Conservation (phyloP, 1,139 yeast genomes). For the Pichiaceae sp. region DNA sequence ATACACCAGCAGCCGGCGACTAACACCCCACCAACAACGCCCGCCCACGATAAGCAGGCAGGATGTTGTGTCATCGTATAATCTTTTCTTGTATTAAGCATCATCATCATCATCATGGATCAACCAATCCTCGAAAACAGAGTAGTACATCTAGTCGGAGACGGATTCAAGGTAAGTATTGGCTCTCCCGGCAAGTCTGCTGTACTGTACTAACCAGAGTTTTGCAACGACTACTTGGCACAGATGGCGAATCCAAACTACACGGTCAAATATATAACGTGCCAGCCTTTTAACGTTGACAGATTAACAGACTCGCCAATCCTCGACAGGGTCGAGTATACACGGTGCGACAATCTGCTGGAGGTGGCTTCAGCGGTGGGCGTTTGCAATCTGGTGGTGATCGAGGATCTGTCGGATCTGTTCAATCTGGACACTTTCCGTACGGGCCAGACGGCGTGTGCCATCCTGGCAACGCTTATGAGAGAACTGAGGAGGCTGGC, state of each 20-base stretch:
- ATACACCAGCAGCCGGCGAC: no score
- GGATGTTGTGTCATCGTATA: conserved; percentile 14
- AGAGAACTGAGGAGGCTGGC: conserved; percentile 16
- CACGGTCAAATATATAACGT: no score
- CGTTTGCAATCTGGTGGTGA: conserved; percentile 6
- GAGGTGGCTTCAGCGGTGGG: conserved; percentile 7
- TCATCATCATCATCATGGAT: neutral
- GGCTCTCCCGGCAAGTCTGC: no score
- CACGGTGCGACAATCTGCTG: conserved; percentile 9
- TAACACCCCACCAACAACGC: no score
- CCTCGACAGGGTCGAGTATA: conserved; percentile 7
- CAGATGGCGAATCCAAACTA: no score
- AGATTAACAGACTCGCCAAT: no score
- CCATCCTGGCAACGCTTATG: conserved; percentile 10
- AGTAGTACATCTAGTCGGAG: neutral
- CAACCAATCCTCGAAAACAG: no score
- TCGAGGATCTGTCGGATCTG: conserved; percentile 22
- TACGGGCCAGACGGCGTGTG: conserved; percentile 14
- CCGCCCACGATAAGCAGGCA: no score
- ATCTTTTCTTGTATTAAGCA: neutral
- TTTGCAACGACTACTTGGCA: no score
- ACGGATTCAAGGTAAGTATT: neutral
- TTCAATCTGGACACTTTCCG: conserved; percentile 19
- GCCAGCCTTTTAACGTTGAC: no score
- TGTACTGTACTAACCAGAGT: no score